Percentiles rank a stretch among this genome's conserved stretches.
These are phyloP conservation scores for Solanum lycopersicoides DNA, from an alignment of 257 asterid species.

Conservation along the genomic window DNA sequence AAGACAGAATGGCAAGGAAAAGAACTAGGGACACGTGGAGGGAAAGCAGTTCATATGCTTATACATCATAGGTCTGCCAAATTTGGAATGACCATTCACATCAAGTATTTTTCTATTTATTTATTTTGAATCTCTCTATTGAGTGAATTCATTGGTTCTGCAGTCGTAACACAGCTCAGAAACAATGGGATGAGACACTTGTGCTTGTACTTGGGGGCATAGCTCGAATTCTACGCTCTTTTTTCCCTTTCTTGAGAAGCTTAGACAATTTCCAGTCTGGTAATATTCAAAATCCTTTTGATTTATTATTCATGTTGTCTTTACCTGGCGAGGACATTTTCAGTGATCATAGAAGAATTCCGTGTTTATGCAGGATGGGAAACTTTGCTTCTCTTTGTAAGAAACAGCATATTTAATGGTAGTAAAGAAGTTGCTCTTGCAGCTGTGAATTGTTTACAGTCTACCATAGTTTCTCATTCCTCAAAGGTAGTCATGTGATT, in stretches of 20 bases:
- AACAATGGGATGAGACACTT: slow-evolving; percentile 99
- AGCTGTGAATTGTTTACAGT: slow-evolving; percentile 88
- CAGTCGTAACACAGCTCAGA: slow-evolving; percentile 99
- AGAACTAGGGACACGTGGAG: slow-evolving; percentile 96
- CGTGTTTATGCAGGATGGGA: slow-evolving; percentile 69
- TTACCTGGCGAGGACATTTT: background rate
- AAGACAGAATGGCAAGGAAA: slow-evolving; percentile 98
- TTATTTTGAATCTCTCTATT: background rate
- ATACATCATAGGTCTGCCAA: slow-evolving; percentile 83
- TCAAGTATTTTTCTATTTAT: background rate
- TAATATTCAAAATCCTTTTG: slow-evolving; percentile 5
- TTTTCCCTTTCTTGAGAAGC: slow-evolving; percentile 68
- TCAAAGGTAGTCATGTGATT: slow-evolving; percentile 48
- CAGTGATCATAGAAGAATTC: slow-evolving; percentile 1
- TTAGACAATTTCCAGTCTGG: slow-evolving; percentile 72
- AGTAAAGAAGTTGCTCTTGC: slow-evolving; percentile 96
- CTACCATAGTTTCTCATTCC: slow-evolving; percentile 84
- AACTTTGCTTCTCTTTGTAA: slow-evolving; percentile 62
- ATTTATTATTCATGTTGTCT: background rate
- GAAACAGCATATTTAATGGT: slow-evolving; percentile 75
- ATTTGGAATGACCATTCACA: slow-evolving; percentile 4
- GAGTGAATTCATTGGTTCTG: slow-evolving; percentile 6
- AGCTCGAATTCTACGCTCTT: slow-evolving; percentile 77
- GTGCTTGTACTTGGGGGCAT: slow-evolving; percentile 93
- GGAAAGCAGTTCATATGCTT: slow-evolving; percentile 98